Conservation (phyloP, 768 basidiomycete species). For the Fomitopsis pulvina region DNA sequence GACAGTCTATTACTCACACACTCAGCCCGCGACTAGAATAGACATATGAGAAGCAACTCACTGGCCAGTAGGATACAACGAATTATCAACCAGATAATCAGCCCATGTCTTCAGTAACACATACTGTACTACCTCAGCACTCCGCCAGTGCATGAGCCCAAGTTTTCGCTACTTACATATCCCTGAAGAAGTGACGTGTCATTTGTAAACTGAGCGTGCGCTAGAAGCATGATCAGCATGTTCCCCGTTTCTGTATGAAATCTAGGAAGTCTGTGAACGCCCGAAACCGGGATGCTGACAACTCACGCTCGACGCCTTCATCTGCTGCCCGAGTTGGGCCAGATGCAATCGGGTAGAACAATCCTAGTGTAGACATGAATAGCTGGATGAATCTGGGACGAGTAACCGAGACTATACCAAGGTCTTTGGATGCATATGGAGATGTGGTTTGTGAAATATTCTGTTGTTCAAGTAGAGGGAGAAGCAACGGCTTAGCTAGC, state of each 20-base stretch:
- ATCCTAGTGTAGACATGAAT: background rate
- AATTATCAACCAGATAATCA: conserved; percentile 14
- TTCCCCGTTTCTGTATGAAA: conserved; percentile 24
- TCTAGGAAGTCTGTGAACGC: background rate
- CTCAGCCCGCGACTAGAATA: background rate
- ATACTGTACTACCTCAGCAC: conserved; percentile 11
- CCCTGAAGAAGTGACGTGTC: conserved; percentile 17
- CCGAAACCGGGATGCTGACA: background rate
- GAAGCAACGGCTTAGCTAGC: conserved; percentile 17
- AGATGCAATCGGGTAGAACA: background rate
- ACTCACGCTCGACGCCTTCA: background rate
- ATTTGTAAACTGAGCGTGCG: conserved; percentile 23
- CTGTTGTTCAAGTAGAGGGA: conserved; percentile 23
- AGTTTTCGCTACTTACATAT: conserved; percentile 8
- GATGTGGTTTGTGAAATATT: background rate
- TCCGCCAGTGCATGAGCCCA: background rate
- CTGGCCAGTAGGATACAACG: conserved; percentile 7
- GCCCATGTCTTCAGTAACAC: conserved; percentile 17
- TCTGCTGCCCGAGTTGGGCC: background rate
- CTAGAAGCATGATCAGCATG: conserved; percentile 21
- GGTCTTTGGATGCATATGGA: conserved; percentile 22
- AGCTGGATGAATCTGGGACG: background rate
- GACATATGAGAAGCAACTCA: background rate
- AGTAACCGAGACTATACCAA: conserved; percentile 13
- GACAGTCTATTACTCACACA: conserved; percentile 1